Base-by-base conservation (phyloP, 805 yeast species). In the Kockiozyma suomiensis region DNA sequence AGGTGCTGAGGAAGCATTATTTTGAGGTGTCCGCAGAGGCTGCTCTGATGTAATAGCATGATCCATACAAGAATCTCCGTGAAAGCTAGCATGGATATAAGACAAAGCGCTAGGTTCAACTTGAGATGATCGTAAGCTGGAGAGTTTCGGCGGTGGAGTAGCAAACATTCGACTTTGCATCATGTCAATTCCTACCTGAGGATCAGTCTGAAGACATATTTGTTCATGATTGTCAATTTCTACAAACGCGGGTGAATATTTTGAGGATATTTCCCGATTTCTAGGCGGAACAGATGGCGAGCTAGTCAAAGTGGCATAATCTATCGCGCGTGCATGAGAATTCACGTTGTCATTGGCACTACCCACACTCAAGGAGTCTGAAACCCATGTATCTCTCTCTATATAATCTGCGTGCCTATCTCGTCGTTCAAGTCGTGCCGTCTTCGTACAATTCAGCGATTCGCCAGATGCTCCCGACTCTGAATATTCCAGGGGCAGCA, bases 101-200 rank as follows among this genome's bases (percentile, higher is more conserved):
- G 46, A 41, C 15, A 15, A 19, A 13, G 46, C 26, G 6, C 23
- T 19, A 12, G 3, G 15, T n/a, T n/a, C n/a, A 3, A 25, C 17
- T 12, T 17, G 6, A 30, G 33, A 30, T 30, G 33, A 30, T 10
- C 10, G 33, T 23, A 49, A 28, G 23, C 23, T 21, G 10, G 35
- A 37, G 13, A 4, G 4, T 10, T 37, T 49, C 1, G 56, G 56
- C n/a, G 56, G 56, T 35, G 52, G 52, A 19, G 46, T 47, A 21
- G 40, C 28, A 41, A 46, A 54, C 19, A 17, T 37, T 15, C 46
- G 38, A 21, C 58, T 54, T 15, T 26, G 21, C 21, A 30, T 15
- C 6, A 54, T 28, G 21, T 46, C 47, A 21, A 54, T 46, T n/a
- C 28, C 43, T 15, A 33, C 12, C 12, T 17, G 42, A 13, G 15